Conservation (phyloP, 345 rosid species). For the Brassica juncea region DNA sequence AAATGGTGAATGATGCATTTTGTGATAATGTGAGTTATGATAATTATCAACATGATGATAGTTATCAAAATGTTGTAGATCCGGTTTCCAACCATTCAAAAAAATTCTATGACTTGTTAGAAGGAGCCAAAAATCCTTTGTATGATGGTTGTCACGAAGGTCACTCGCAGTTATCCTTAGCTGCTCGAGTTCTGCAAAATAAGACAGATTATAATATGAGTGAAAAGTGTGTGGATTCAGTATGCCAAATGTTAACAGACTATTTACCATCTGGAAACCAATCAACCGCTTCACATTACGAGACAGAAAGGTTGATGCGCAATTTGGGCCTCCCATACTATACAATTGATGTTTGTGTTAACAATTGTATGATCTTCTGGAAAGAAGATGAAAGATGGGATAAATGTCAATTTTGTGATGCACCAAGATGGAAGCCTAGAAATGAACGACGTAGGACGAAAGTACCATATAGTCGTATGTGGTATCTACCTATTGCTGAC, state of each 20-base stretch:
- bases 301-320: not conserved
- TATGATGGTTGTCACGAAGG: not conserved
- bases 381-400: not conserved
- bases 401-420: not conserved
- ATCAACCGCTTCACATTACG: not conserved
- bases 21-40: not conserved
- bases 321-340: not conserved
- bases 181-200: not conserved
- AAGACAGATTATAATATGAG: not conserved
- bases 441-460: not conserved
- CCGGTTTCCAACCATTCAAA: not conserved
- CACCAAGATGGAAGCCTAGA: not conserved
- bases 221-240: not conserved
- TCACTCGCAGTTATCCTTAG: not conserved
- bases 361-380: constrained; percentile 1
- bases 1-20: not conserved
- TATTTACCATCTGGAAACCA: not conserved
- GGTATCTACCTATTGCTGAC: not conserved
- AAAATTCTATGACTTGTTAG: not conserved
- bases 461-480: not conserved
- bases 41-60: not conserved
- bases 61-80: not conserved
- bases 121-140: not conserved
- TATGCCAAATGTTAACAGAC: not conserved
- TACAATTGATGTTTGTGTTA: not conserved